phyloP scores from a whole-genome alignment of 768 basidiomycete species.

The Mycena latifolia region DNA sequence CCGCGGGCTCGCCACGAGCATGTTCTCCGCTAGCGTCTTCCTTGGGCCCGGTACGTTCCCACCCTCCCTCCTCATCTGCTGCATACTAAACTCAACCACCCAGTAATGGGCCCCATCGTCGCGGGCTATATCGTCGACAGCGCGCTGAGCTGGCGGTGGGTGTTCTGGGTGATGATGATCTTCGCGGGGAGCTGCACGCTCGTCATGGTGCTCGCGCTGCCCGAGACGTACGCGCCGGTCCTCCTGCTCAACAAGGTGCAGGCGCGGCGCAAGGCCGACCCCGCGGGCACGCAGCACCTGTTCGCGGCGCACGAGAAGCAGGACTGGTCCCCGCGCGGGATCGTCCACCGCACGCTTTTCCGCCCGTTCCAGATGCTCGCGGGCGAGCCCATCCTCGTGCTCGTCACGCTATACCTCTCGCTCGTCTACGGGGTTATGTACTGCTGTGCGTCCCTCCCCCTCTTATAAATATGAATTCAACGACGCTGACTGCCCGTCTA shows the following conservation, averaged over 20 bases:
- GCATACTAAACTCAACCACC: slow-evolving; percentile 14
- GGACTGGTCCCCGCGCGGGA: slow-evolving; percentile 63
- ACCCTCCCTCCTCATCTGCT: too few relatives aligned
- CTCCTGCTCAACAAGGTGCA: slow-evolving; percentile 63
- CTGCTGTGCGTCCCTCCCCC: slow-evolving; percentile 54
- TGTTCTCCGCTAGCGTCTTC: slow-evolving; percentile 74
- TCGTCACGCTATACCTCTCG: slow-evolving; percentile 72
- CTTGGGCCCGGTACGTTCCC: slow-evolving; percentile 56
- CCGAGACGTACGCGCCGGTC: slow-evolving; percentile 78
- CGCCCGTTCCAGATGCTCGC: slow-evolving; percentile 73
- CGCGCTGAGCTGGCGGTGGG: slow-evolving; percentile 70
- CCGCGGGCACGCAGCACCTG: slow-evolving; percentile 54
- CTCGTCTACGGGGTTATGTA: slow-evolving; percentile 73
- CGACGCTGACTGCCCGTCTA: slow-evolving; percentile 37
- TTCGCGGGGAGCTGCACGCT: slow-evolving; percentile 66
- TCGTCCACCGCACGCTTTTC: slow-evolving; percentile 67
- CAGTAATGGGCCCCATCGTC: slow-evolving; percentile 70
- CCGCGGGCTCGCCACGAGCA: slow-evolving; percentile 66
- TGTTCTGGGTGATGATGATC: slow-evolving; percentile 80
- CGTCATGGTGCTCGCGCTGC: slow-evolving; percentile 59
- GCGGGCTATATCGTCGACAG: slow-evolving; percentile 68
- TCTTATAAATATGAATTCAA: slow-evolving; percentile 6
- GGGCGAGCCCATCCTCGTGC: slow-evolving; percentile 71
- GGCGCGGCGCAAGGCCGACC: slow-evolving; percentile 57
- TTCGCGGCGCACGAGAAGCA: slow-evolving; percentile 72